Evolutionary conservation across 371 early-diverging fungal genomes (phyloP), one percentile per base, ranked within the genome.

Genomic region (Mortierella sp.): DNA sequence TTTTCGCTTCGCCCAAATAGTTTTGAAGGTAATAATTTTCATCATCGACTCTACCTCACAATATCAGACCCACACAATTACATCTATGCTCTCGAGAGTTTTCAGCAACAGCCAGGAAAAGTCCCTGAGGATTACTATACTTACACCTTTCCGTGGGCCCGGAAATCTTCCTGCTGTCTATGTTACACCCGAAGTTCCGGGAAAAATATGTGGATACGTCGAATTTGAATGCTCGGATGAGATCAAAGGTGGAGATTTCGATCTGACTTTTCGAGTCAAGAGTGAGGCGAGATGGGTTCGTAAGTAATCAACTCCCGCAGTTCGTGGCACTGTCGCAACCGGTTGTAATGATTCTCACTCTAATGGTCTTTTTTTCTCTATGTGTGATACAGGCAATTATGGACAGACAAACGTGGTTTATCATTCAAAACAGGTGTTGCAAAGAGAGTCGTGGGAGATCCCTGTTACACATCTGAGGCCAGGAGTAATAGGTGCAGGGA

Each of bases 101-200:
- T 8, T 47, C 19, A 43, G 36, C 36, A 60, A 38, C 45, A 4
- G 45, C 45, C 45, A 45, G 45, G 58, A 64, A 60, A 62, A 61
- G 21, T 52, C 65, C 1, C 65, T 80, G 41, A 55, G 24, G 24
- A 36, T 80, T 4, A 47, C 58, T 69, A 71, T 80, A 21, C 36
- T 58, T 21, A 71, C 80, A 1, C 72, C 67, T 3, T 68, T 58
- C 57, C 67, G 68, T n/a, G 80, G 80, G 8, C 72, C 80, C 48
- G 70, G 70, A 13, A 68, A 71, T n/a, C 65, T 80, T 3, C 75
- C 75, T 36, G 75, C 80, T 8, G 55, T 80, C 50, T 80, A 67
- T 64, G 61, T 50, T 16, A 71, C 72, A 4, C 80, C 80, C 13
- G 69, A 80, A 21, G 52, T 58, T 15, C 67, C 47, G 15, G 69